Evolutionary conservation across 495 filamentous ascomycete species (phyloP).

Genomic region (Podospora anserina): DNA sequence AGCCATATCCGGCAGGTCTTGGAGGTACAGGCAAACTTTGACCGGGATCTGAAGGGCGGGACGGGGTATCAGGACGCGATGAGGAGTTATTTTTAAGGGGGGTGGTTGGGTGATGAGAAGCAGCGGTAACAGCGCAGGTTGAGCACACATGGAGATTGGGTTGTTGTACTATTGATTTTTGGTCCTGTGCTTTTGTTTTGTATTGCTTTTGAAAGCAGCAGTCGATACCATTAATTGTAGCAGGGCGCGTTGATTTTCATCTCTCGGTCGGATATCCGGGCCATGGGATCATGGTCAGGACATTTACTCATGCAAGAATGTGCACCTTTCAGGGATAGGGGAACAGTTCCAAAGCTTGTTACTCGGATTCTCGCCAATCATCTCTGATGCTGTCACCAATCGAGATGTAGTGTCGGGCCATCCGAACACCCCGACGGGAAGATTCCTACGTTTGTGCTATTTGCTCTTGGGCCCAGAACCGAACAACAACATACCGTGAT

Average conservation of each 20-base stretch:
- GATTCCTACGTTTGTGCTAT: no score
- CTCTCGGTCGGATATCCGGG: no score
- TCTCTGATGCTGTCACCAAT: not conserved
- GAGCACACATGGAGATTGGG: no score
- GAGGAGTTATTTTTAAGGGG: conserved; percentile 46
- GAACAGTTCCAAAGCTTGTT: not conserved
- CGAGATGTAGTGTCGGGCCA: not conserved
- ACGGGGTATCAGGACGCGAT: conserved; percentile 63
- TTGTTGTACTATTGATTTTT: not conserved
- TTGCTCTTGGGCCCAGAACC: no score
- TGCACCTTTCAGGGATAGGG: not conserved
- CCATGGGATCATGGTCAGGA: no score
- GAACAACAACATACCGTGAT: no score
- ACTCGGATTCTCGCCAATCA: no score
- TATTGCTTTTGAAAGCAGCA: not conserved
- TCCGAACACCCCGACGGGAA: no score
- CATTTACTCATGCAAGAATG: not conserved
- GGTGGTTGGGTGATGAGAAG: no score
- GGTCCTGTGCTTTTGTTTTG: not conserved
- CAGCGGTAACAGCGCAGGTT: no score
- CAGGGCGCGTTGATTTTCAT: no score
- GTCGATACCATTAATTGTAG: not conserved
- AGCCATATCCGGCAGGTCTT: conserved; percentile 79
- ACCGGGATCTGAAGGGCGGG: conserved; percentile 68
- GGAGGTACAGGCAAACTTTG: conserved; percentile 78